Percentiles rank a stretch among this genome's conserved stretches.
phyloP scores from a whole-genome alignment of 2,329 filamentous ascomycete species.

The Beauveria rudraprayagi region DNA sequence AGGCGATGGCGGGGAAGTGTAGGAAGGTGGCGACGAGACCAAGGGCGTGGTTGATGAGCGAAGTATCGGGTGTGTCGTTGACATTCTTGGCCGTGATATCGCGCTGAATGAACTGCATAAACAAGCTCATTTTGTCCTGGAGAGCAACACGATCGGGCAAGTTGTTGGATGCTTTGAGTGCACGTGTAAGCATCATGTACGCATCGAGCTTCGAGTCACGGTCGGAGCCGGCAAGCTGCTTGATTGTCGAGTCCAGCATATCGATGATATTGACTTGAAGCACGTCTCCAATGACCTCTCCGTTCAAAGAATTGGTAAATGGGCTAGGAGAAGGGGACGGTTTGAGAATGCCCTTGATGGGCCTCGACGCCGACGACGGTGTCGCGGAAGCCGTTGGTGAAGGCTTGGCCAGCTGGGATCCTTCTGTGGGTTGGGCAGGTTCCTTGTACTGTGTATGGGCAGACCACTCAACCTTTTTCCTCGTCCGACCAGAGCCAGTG shows the following conservation, averaged over 20 bases:
- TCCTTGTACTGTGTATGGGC: conserved; percentile 49
- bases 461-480: conserved; percentile 52
- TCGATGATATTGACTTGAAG: conserved; percentile 53
- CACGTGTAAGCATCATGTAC: conserved; percentile 70
- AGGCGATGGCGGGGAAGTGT: conserved; percentile 62
- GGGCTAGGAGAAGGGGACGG: conserved; percentile 44
- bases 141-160: conserved; percentile 68
- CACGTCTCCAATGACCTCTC: conserved; percentile 32
- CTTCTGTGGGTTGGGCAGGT: conserved; percentile 36
- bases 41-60: conserved; percentile 68
- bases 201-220: conserved; percentile 71
- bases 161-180: conserved; percentile 73
- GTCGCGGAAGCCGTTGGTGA: conserved; percentile 32
- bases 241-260: conserved; percentile 79
- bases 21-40: conserved; percentile 71
- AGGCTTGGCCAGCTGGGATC: conserved; percentile 28
- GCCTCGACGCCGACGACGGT: conserved; percentile 34
- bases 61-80: conserved; percentile 52
- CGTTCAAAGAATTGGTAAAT: conserved; percentile 31
- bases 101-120: conserved; percentile 75
- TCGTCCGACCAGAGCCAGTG: conserved; percentile 34
- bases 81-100: conserved; percentile 61
- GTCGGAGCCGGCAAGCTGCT: conserved; percentile 70
- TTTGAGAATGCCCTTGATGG: conserved; percentile 71
- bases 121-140: conserved; percentile 64